Evolutionary conservation across 306 rosid genomes (phyloP), one percentile per base, ranked within the genome.

Genomic region (Amphicarpaea edgeworthii): DNA sequence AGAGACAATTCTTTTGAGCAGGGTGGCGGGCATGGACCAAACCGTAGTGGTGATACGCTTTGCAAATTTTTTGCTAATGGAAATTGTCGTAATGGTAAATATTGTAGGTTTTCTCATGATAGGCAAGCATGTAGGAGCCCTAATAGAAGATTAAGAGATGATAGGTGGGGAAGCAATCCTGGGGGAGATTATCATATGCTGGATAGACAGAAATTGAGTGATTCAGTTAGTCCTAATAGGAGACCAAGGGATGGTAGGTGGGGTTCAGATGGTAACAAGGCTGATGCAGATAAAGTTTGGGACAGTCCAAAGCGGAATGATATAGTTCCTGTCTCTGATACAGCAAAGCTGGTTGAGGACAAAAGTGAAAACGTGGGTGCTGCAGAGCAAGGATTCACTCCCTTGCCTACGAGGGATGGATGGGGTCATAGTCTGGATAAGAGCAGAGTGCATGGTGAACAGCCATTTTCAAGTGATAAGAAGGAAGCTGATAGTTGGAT

Each of bases 41-140:
- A 79, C 74, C 87, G 91, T 62, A 81, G 73, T 62, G 47, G 85
- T 72, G 87, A 83, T 80, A 83, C 85, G 50, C 90, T 86, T 72
- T 96, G 99, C 87, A 96, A 86, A 75, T 96, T 89, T 88, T 96
- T 88, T 76, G 93, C 93, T 26, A 85, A 60, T 7, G 98, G 99
- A 74, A 89, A 87, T 76, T 96, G 99, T 79, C 97, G 99, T 30
- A 92, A 96, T 79, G 96, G 93, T 81, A 96, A 86, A 72, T 34
- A 69, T 79, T 96, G 99, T 83, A 87, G 90, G 80, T 96, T 85
- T 87, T 89, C 98, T 80, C 99, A 95, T 84, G 91, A 88, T 81
- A 86, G 65, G 77, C 96, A 83, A 73, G 64, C 86, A 55, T 73
- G 51, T 84, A 79, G 53, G 43, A 95, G 97, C 77, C 96, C 97